A percentile compares a stretch with the other conserved stretches of the same genome.
Evolutionary conservation across 805 yeast genomes (phyloP).

Genomic region (Candida germanica): DNA sequence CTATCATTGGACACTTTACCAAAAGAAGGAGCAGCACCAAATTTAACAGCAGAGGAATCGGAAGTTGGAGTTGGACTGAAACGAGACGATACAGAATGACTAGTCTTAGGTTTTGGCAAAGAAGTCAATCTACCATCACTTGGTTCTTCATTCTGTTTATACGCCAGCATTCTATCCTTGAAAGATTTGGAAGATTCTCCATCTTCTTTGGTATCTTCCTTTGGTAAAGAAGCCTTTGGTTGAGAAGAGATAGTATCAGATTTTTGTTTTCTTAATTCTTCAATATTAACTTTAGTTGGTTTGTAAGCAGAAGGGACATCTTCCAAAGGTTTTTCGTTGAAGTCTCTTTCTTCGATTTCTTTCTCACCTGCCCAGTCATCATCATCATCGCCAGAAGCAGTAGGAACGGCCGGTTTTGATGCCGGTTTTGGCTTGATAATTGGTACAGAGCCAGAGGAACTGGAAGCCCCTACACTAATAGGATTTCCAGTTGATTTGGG

Average conservation of each 20-base stretch:
- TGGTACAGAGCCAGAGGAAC: not conserved
- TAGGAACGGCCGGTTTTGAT: slow-evolving; percentile 19
- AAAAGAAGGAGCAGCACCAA: slow-evolving; percentile 37
- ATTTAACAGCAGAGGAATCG: slow-evolving; percentile 25
- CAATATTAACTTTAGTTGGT: slow-evolving; percentile 62
- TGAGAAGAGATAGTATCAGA: slow-evolving; percentile 44
- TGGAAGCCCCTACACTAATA: slow-evolving; percentile 24
- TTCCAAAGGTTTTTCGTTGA: slow-evolving; percentile 47
- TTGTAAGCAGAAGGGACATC: slow-evolving; percentile 60
- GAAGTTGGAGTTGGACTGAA: slow-evolving; percentile 33
- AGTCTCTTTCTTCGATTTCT: slow-evolving; percentile 54
- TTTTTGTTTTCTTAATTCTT: slow-evolving; percentile 49
- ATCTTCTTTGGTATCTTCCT: slow-evolving; percentile 35
- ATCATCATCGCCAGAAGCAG: slow-evolving; percentile 25
- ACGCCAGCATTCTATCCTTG: slow-evolving; percentile 43
- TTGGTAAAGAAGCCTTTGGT: slow-evolving; percentile 23
- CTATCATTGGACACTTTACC: slow-evolving; percentile 29
- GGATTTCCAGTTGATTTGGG: slow-evolving; percentile 42
- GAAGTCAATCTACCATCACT: slow-evolving; percentile 54
- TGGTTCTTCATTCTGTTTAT: slow-evolving; percentile 28
- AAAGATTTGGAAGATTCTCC: slow-evolving; percentile 46
- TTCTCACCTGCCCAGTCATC: slow-evolving; percentile 76
- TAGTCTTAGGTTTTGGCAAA: slow-evolving; percentile 61
- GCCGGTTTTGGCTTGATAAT: slow-evolving; percentile 11
- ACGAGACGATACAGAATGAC: slow-evolving; percentile 49